phyloP scores from a whole-genome alignment of 2,329 filamentous ascomycete species.

The Claviceps pazoutovae region DNA sequence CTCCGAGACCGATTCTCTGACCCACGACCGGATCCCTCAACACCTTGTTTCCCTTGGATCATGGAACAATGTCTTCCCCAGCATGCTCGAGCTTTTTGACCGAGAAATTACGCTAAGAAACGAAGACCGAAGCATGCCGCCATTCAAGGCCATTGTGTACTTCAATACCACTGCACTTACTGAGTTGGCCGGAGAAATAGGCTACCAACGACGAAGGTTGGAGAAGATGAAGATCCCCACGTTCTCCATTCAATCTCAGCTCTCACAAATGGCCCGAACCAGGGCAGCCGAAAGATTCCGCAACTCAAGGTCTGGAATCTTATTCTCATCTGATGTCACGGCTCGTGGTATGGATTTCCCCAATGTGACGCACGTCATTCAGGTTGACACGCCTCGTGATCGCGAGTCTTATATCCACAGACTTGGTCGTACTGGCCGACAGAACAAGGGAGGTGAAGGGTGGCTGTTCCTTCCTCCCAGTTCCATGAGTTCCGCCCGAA shows the following conservation, averaged over 20 bases:
- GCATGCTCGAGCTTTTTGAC: constrained; percentile 61
- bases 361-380: constrained; percentile 65
- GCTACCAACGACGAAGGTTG: constrained; percentile 25
- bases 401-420: constrained; percentile 66
- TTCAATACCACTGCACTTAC: constrained; percentile 68
- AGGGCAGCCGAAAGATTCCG: constrained; percentile 61
- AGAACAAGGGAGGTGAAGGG: constrained; percentile 57
- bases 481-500: constrained; percentile 35
- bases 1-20: constrained; percentile 63
- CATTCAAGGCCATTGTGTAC: constrained; percentile 96
- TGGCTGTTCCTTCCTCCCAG: constrained; percentile 48
- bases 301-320: constrained; percentile 41
- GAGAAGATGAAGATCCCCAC: constrained; percentile 23
- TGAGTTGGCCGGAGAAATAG: constrained; percentile 44
- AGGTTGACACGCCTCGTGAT: constrained; percentile 49
- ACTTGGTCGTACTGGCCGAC: constrained; percentile 62
- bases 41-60: constrained; percentile 52
- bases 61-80: constrained; percentile 64
- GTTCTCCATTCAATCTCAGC: constrained; percentile 63
- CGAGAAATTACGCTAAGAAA: constrained; percentile 34
- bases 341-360: constrained; percentile 77
- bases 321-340: constrained; percentile 69
- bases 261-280: constrained; percentile 58
- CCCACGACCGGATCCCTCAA: constrained; percentile 75
- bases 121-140: constrained; percentile 27